Percentiles rank a stretch among this genome's conserved stretches.
These are phyloP conservation scores for Mycena kentingensis DNA, from an alignment of 768 basidiomycete species.

Conservation along the genomic window DNA sequence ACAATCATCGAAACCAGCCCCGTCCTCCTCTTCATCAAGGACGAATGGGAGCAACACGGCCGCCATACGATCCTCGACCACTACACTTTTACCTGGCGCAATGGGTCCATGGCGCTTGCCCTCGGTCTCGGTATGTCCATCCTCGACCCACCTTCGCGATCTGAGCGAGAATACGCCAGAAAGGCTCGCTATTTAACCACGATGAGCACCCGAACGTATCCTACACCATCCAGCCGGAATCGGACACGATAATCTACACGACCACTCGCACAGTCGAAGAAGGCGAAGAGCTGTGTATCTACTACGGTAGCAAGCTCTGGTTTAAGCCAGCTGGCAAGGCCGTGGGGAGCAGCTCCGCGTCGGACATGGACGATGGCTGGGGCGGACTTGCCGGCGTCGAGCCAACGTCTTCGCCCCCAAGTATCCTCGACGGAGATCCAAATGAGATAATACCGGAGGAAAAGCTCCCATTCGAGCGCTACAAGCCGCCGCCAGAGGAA, in stretches of 20 bases:
- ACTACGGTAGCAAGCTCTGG: slow-evolving; percentile 71
- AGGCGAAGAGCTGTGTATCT: slow-evolving; percentile 80
- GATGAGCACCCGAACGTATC: slow-evolving; percentile 69
- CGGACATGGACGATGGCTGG: slow-evolving; percentile 46
- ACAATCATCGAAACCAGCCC: slow-evolving; percentile 85
- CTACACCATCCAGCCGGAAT: slow-evolving; percentile 53
- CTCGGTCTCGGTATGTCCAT: slow-evolving; percentile 65
- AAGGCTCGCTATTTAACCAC: slow-evolving; percentile 86
- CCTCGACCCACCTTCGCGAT: background rate
- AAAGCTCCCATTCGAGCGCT: slow-evolving; percentile 65
- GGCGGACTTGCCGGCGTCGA: slow-evolving; percentile 40
- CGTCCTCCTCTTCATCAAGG: slow-evolving; percentile 69
- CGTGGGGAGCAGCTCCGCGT: background rate
- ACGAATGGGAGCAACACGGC: slow-evolving; percentile 71
- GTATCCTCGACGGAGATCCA: slow-evolving; percentile 37
- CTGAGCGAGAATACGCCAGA: background rate
- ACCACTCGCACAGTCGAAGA: slow-evolving; percentile 53
- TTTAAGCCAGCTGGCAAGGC: slow-evolving; percentile 46
- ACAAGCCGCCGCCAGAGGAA: slow-evolving; percentile 66
- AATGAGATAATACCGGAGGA: slow-evolving; percentile 56
- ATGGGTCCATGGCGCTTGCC: slow-evolving; percentile 75
- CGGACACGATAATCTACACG: slow-evolving; percentile 64
- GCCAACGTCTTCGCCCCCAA: slow-evolving; percentile 24
- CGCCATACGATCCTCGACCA: slow-evolving; percentile 67
- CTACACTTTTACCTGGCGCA: slow-evolving; percentile 77